Evolutionary conservation across 2,329 filamentous ascomycete species (phyloP).

Genomic region (Penicillium sp.): DNA sequence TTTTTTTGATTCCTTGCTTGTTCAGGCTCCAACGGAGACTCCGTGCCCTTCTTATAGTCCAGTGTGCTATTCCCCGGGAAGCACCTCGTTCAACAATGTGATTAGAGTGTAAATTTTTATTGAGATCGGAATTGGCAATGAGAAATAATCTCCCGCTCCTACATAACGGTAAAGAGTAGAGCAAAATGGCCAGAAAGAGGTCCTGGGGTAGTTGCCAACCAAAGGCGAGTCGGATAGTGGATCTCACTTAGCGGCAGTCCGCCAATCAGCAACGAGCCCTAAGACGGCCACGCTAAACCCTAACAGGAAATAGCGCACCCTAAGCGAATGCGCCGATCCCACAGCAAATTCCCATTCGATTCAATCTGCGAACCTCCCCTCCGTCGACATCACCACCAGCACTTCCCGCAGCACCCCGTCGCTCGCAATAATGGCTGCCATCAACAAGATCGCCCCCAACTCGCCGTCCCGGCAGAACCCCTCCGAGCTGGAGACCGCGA

Average conservation of each 20-base stretch:
- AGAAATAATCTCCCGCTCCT: neutral
- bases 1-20: conserved; percentile 4
- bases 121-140: neutral
- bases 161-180: neutral
- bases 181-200: neutral
- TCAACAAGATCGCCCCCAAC: conserved; percentile 99
- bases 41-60: conserved; percentile 1
- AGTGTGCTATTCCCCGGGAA: conserved; percentile 6
- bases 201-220: neutral
- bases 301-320: conserved; percentile 20
- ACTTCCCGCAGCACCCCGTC: conserved; percentile 35
- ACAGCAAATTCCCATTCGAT: conserved; percentile 33
- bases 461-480: conserved; percentile 94
- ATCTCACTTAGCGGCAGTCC: neutral
- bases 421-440: conserved; percentile 65
- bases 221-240: conserved; percentile 4
- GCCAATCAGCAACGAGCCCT: conserved; percentile 8
- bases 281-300: conserved; percentile 19
- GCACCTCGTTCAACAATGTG: neutral
- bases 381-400: conserved; percentile 35
- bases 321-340: conserved; percentile 35
- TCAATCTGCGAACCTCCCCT: conserved; percentile 30
- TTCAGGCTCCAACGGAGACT: neutral
- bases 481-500: conserved; percentile 94
- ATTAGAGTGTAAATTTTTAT: conserved; percentile 8